phyloP scores from a whole-genome alignment of 164 flowering plant genomes.

The Vitis amurensis region DNA sequence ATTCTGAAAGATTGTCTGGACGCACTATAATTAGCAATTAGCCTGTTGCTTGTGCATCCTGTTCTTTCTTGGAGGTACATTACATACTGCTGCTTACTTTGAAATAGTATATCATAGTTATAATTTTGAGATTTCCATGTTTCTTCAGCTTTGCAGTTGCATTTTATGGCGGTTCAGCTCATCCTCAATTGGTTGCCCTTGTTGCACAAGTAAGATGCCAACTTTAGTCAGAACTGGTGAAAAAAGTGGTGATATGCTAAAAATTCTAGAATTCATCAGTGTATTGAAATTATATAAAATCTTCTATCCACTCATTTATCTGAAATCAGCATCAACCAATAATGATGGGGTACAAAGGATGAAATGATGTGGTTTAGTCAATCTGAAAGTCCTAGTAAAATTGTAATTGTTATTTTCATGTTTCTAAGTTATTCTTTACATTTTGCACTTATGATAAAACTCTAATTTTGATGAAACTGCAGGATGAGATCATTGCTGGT shows the following conservation, averaged over 20 bases:
- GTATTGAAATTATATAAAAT: too few relatives aligned
- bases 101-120: neutral
- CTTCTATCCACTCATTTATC: too few relatives aligned
- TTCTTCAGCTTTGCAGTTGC: slow-evolving; percentile 86
- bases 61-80: neutral
- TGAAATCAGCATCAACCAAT: too few relatives aligned
- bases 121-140: neutral
- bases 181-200: slow-evolving; percentile 88
- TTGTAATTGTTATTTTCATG: too few relatives aligned
- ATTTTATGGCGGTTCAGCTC: slow-evolving; percentile 68
- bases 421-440: neutral
- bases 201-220: slow-evolving; percentile 79
- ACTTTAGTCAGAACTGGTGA: neutral
- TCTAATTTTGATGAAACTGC: slow-evolving; percentile 16
- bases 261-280: too few relatives aligned
- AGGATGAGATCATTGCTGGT: slow-evolving; percentile 71
- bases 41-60: neutral
- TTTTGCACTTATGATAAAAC: neutral
- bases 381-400: too few relatives aligned
- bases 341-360: too few relatives aligned
- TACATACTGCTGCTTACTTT: too few relatives aligned
- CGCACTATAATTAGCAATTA: too few relatives aligned
- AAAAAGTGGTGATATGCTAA: too few relatives aligned
- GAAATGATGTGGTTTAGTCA: too few relatives aligned
- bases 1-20: too few relatives aligned